Percentiles rank a stretch among this genome's conserved stretches.
Conservation (phyloP, 1,284 basidiomycete genomes). For the Leucocoprinus gongylophorus region DNA sequence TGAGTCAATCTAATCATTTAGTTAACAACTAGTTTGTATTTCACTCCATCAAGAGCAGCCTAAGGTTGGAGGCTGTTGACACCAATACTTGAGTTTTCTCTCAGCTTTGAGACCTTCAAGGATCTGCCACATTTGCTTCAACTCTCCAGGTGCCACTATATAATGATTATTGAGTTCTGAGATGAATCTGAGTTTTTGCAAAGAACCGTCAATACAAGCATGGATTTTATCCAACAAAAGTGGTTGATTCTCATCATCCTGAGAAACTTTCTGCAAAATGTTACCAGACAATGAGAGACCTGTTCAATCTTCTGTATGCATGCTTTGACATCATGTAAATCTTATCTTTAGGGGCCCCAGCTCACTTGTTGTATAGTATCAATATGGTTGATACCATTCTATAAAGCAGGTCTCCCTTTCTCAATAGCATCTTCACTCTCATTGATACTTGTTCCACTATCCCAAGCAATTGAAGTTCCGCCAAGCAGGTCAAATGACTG, state of each 20-base stretch:
- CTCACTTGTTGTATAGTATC: conserved; percentile 33
- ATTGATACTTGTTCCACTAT: conserved; percentile 30
- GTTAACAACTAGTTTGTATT: conserved; percentile 47
- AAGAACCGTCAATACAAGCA: conserved; percentile 26
- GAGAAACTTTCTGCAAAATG: conserved; percentile 1
- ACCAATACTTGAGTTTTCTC: conserved; percentile 42
- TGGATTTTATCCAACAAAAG: conserved; percentile 23
- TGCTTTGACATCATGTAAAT: conserved; percentile 36
- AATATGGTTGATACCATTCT: conserved; percentile 35
- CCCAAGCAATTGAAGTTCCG: conserved; percentile 32
- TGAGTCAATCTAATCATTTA: conserved; percentile 29
- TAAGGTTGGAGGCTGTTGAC: conserved; percentile 60
- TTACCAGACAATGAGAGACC: not conserved
- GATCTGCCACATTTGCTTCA: conserved; percentile 28
- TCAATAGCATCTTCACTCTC: conserved; percentile 28
- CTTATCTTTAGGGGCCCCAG: conserved; percentile 22
- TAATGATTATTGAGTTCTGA: conserved; percentile 39
- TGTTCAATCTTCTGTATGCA: conserved; percentile 8
- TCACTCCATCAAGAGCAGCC: conserved; percentile 37
- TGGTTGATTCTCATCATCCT: conserved; percentile 5
- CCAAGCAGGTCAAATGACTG: conserved; percentile 23
- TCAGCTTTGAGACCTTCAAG: conserved; percentile 30
- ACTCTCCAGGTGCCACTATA: conserved; percentile 22
- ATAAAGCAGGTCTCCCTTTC: conserved; percentile 30
- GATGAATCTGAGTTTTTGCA: conserved; percentile 35